Percentiles rank a stretch among this genome's conserved stretches.
Evolutionary conservation across 2,329 filamentous ascomycete species (phyloP).

Genomic region (Grosmannia huntii): DNA sequence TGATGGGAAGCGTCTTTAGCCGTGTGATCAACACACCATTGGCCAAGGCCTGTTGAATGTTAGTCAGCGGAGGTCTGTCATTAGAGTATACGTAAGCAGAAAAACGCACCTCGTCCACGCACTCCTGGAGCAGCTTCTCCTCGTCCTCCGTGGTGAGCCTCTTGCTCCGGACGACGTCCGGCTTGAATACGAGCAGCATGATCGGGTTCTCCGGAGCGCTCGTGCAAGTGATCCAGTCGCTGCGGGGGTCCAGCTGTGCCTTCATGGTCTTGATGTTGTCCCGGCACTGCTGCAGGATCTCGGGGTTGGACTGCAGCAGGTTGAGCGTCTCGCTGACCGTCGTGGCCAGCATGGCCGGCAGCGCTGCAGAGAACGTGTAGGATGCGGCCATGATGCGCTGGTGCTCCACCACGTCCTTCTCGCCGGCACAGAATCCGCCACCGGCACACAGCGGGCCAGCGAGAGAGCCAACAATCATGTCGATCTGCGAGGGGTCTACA

Average conservation of each 20-base stretch:
- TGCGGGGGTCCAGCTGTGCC: slow-evolving; percentile 78
- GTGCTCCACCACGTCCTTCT: slow-evolving; percentile 84
- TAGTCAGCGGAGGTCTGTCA: neutral
- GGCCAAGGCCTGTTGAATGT: slow-evolving; percentile 48
- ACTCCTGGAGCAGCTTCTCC: slow-evolving; percentile 73
- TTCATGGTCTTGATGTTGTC: slow-evolving; percentile 82
- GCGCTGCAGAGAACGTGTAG: slow-evolving; percentile 90
- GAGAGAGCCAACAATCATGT: slow-evolving; percentile 94
- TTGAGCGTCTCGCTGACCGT: slow-evolving; percentile 85
- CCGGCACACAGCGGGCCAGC: slow-evolving; percentile 82
- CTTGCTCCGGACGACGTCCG: slow-evolving; percentile 62
- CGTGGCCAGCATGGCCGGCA: slow-evolving; percentile 90
- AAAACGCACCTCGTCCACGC: slow-evolving; percentile 75
- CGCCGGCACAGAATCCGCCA: slow-evolving; percentile 90
- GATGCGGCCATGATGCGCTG: slow-evolving; percentile 86
- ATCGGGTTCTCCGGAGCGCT: slow-evolving; percentile 78
- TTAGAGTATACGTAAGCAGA: too few relatives aligned
- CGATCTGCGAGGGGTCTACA: slow-evolving; percentile 81
- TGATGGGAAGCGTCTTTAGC: slow-evolving; percentile 64
- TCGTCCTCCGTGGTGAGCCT: slow-evolving; percentile 62
- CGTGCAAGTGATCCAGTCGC: slow-evolving; percentile 80
- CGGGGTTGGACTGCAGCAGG: slow-evolving; percentile 75
- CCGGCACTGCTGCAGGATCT: slow-evolving; percentile 63
- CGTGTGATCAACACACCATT: slow-evolving; percentile 86
- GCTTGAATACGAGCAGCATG: slow-evolving; percentile 71